Conservation (phyloP, 1,139 yeast genomes). For the Saccharomyces hybrid region DNA sequence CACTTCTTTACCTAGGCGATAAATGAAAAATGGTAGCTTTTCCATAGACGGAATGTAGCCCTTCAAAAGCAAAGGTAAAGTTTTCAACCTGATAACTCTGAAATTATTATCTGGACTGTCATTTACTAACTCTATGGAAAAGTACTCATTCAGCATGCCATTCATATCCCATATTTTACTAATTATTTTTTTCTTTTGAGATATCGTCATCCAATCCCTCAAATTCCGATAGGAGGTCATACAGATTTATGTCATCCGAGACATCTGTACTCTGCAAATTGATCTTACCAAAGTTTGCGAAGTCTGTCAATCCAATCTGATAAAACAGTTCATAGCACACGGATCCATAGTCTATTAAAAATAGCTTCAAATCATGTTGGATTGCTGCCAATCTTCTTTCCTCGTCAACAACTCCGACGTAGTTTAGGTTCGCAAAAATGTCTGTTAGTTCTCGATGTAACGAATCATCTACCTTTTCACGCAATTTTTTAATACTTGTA, state of each 20-base stretch:
- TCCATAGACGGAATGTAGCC: slow-evolving; percentile 54
- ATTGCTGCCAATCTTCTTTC: slow-evolving; percentile 63
- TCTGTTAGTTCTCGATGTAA: slow-evolving; percentile 54
- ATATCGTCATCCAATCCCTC: slow-evolving; percentile 11
- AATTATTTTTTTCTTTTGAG: slow-evolving; percentile 20
- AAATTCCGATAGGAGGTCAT: slow-evolving; percentile 14
- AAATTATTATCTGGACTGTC: slow-evolving; percentile 19
- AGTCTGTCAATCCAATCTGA: slow-evolving; percentile 70
- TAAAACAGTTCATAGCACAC: slow-evolving; percentile 65
- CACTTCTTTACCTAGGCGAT: slow-evolving; percentile 50
- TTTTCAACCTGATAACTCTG: slow-evolving; percentile 34
- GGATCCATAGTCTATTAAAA: slow-evolving; percentile 73
- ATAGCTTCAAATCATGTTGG: slow-evolving; percentile 73
- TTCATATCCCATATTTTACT: slow-evolving; percentile 41
- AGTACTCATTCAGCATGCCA: slow-evolving; percentile 80
- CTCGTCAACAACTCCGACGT: slow-evolving; percentile 77
- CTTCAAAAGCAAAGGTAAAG: slow-evolving; percentile 62
- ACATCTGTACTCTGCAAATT: slow-evolving; percentile 34
- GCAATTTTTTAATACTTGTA: slow-evolving; percentile 51
- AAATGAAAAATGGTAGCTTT: slow-evolving; percentile 62
- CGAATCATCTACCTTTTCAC: slow-evolving; percentile 41
- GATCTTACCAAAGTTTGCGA: slow-evolving; percentile 72
- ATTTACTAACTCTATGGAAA: slow-evolving; percentile 42
- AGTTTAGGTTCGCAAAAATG: slow-evolving; percentile 61
- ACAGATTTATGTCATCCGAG: slow-evolving; percentile 14